These are phyloP conservation scores for Ogataea wickerhamii DNA, from an alignment of 805 yeast genomes.

Conservation along the genomic window DNA sequence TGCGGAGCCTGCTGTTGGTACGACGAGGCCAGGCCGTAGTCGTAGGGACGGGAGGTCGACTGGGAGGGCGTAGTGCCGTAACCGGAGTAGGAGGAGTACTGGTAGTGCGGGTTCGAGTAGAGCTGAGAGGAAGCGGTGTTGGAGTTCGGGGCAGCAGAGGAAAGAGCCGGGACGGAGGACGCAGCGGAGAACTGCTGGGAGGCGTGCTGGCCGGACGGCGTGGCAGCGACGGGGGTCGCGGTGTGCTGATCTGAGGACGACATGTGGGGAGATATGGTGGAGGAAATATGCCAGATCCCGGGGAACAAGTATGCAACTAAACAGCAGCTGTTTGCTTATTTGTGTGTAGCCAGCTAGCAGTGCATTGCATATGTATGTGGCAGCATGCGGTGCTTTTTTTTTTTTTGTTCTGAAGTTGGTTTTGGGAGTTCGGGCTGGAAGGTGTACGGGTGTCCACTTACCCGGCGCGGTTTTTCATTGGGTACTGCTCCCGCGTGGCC, in stretches of 20 bases:
- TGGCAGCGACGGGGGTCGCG: slow-evolving; percentile 4
- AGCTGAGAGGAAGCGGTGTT: slow-evolving; percentile 14
- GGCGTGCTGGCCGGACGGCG: slow-evolving; percentile 12
- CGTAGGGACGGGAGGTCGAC: slow-evolving; percentile 16
- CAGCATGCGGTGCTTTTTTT: slow-evolving; percentile 1
- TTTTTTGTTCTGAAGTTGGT: too few relatives aligned
- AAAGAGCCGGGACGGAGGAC: slow-evolving; percentile 15
- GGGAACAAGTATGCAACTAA: neutral
- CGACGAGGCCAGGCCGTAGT: slow-evolving; percentile 14
- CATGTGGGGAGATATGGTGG: slow-evolving; percentile 7
- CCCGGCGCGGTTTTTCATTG: too few relatives aligned
- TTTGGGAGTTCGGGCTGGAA: too few relatives aligned
- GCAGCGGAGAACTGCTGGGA: slow-evolving; percentile 13
- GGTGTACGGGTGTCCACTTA: slow-evolving; percentile 1
- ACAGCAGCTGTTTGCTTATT: neutral
- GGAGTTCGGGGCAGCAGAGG: slow-evolving; percentile 10
- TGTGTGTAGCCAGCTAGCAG: neutral
- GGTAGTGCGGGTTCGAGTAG: slow-evolving; percentile 22
- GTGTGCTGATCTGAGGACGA: slow-evolving; percentile 19
- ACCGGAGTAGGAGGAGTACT: slow-evolving; percentile 17
- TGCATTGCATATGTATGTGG: slow-evolving; percentile 3
- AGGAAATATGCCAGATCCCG: neutral
- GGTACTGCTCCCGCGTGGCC: too few relatives aligned
- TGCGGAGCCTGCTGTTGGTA: slow-evolving; percentile 11
- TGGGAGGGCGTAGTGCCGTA: slow-evolving; percentile 13